Percentiles rank a stretch among this genome's conserved stretches.
phyloP scores from a whole-genome alignment of 345 rosid genomes.

The Melaleuca quinquenervia region DNA sequence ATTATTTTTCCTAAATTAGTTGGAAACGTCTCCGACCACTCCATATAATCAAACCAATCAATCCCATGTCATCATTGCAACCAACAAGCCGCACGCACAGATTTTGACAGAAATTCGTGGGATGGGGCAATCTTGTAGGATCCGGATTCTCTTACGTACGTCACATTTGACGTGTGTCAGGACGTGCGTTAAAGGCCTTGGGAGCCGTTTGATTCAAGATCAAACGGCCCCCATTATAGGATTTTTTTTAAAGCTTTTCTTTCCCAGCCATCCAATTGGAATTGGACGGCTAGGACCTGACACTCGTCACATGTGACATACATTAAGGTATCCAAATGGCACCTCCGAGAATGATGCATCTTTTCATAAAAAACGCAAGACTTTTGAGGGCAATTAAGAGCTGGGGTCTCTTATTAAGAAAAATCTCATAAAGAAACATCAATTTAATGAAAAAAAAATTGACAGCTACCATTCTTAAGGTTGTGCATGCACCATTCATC shows the following conservation, averaged over 20 bases:
- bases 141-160: no score
- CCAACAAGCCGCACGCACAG: background rate
- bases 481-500: background rate
- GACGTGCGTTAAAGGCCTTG: no score
- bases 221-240: no score
- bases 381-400: background rate
- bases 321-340: no score
- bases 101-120: background rate
- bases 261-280: no score
- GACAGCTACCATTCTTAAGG: background rate
- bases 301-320: no score
- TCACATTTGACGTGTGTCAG: no score
- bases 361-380: background rate
- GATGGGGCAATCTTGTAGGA: no score
- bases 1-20: background rate
- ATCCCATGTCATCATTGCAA: background rate
- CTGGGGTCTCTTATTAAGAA: background rate
- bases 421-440: background rate
- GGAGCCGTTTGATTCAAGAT: no score
- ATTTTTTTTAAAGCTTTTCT: no score
- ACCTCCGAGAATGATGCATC: background rate
- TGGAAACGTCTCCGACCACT: background rate
- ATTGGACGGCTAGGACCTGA: no score
- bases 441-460: background rate
- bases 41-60: background rate